These are phyloP conservation scores for Podaxis sp. DNA, from an alignment of 768 basidiomycete genomes.

Conservation along the genomic window DNA sequence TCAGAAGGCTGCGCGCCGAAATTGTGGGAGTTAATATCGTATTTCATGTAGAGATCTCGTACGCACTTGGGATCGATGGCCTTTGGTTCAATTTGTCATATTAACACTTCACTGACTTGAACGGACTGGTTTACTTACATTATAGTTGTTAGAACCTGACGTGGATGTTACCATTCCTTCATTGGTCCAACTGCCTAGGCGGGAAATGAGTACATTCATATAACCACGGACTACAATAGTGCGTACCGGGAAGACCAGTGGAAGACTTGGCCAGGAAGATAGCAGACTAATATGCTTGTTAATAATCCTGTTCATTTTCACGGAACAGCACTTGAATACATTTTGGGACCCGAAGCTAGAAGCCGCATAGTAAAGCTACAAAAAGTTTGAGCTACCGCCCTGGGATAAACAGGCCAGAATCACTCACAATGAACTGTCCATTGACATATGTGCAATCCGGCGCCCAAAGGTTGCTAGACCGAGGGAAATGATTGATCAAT, in stretches of 20 bases:
- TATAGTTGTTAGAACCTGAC: conserved; percentile 35
- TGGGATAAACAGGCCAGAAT: neutral
- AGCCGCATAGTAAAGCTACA: conserved; percentile 52
- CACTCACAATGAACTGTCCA: conserved; percentile 27
- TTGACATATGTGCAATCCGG: conserved; percentile 35
- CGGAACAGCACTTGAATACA: conserved; percentile 20
- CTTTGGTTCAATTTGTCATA: conserved; percentile 21
- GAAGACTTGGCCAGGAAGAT: conserved; percentile 54
- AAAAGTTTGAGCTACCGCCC: neutral
- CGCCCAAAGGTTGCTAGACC: conserved; percentile 34
- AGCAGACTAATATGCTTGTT: conserved; percentile 34
- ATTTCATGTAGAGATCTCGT: neutral
- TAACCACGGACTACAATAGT: neutral
- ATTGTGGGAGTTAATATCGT: neutral
- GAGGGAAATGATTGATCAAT: neutral
- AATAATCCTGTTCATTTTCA: neutral
- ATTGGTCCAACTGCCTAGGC: conserved; percentile 39
- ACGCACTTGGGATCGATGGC: conserved; percentile 55
- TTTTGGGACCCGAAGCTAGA: conserved; percentile 54
- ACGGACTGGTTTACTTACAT: conserved; percentile 26
- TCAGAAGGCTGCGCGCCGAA: conserved; percentile 24
- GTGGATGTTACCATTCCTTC: conserved; percentile 48
- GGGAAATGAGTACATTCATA: neutral
- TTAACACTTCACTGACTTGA: neutral
- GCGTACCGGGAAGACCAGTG: conserved; percentile 41